A percentile compares a stretch with the other conserved stretches of the same genome.
Evolutionary conservation across 2,329 filamentous ascomycete species (phyloP).

Genomic region (Aspergillus ochraceus): DNA sequence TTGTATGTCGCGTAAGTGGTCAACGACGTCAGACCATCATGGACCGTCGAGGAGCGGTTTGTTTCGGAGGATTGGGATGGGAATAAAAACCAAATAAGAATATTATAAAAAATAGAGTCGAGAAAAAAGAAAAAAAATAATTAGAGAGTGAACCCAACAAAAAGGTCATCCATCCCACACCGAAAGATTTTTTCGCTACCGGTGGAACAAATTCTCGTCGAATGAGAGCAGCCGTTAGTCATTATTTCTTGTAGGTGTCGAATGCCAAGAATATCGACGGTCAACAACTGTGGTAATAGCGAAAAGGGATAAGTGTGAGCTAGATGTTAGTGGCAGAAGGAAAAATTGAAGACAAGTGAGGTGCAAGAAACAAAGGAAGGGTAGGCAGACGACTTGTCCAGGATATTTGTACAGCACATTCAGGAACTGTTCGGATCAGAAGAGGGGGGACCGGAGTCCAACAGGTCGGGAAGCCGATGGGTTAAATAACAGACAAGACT

Average conservation of each 20-base stretch:
- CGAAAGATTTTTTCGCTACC: neutral
- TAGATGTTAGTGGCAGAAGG: neutral
- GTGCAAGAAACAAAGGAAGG: neutral
- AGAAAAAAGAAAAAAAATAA: neutral
- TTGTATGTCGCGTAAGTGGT: neutral
- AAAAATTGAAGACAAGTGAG: neutral
- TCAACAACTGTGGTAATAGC: neutral
- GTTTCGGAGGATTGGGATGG: neutral
- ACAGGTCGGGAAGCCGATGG: slow-evolving; percentile 4
- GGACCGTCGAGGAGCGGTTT: neutral
- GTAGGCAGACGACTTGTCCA: neutral
- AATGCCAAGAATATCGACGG: neutral
- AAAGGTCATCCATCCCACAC: neutral
- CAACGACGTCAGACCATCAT: neutral
- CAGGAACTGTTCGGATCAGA: neutral
- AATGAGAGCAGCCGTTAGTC: slow-evolving; percentile 2
- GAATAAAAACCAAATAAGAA: neutral
- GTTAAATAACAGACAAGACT: slow-evolving; percentile 4
- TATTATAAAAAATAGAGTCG: neutral
- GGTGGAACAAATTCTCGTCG: slow-evolving; percentile 1
- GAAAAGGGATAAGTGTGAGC: neutral
- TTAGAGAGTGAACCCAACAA: neutral
- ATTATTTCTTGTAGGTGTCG: neutral
- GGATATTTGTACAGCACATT: neutral
- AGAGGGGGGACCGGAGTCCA: neutral